phyloP scores from a whole-genome alignment of 306 rosid genomes.

The Fagus crenata region DNA sequence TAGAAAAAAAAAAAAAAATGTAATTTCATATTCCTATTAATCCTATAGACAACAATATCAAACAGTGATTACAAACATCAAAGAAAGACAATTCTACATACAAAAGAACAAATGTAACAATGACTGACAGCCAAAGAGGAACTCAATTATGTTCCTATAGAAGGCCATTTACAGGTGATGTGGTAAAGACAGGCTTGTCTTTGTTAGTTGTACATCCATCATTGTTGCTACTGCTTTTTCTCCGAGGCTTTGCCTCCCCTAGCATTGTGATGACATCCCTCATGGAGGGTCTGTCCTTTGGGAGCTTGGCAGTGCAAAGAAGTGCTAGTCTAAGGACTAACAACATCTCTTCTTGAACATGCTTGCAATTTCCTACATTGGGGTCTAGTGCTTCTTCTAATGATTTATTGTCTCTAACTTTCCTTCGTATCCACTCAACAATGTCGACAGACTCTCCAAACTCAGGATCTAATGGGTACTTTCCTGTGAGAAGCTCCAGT shows the following conservation, averaged over 20 bases:
- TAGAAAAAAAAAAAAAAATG: slow-evolving; percentile 13
- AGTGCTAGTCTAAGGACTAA: slow-evolving; percentile 84
- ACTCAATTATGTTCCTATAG: slow-evolving; percentile 40
- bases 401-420: slow-evolving; percentile 55
- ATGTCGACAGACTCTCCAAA: slow-evolving; percentile 82
- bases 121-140: slow-evolving; percentile 13
- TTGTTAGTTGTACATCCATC: slow-evolving; percentile 45
- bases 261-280: slow-evolving; percentile 93
- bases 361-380: slow-evolving; percentile 70
- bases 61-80: slow-evolving; percentile 44
- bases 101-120: slow-evolving; percentile 31
- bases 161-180: slow-evolving; percentile 68
- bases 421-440: slow-evolving; percentile 81
- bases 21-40: slow-evolving; percentile 36
- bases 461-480: slow-evolving; percentile 63
- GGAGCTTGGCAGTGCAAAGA: slow-evolving; percentile 84
- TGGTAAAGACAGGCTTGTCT: slow-evolving; percentile 55
- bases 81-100: slow-evolving; percentile 42
- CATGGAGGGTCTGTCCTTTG: slow-evolving; percentile 94
- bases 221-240: slow-evolving; percentile 69
- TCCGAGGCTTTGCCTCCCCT: slow-evolving; percentile 91
- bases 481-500: slow-evolving; percentile 85
- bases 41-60: slow-evolving; percentile 26
- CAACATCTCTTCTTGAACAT: slow-evolving; percentile 90
- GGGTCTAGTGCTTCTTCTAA: slow-evolving; percentile 84